Evolutionary conservation across 1,284 basidiomycete species (phyloP), one percentile per base, ranked within the genome.

Genomic region (Porogramme epimiltina): DNA sequence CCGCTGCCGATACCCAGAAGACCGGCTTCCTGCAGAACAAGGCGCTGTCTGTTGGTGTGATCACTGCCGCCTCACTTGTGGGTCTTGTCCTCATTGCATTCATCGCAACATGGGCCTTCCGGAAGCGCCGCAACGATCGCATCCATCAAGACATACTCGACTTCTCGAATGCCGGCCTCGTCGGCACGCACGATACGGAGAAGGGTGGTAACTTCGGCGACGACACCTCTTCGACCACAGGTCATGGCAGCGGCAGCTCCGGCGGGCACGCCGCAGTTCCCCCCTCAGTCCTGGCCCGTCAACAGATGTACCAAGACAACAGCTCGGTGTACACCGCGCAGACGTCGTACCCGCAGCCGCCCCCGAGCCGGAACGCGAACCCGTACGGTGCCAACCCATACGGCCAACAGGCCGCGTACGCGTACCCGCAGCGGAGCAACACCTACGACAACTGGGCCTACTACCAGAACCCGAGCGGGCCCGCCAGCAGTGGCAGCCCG

Each of bases 11-110:
- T 20, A 34, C 65, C 25, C 41, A 69, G 10, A 46, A 63, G 19
- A 66, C 71, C 19, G 64, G 74, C 19, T 89, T 89, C 70, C 63
- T 88, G 39, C 67, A 81, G 54, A 85, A 89, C 68, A 86, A 83
- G 66, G 72, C 78, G 13, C 71, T 84, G 20, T 78, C 79, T 28
- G 80, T 80, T 8, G 68, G 78, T 15, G 74, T 87, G 13, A 85
- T 89, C 56, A 70, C 73, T 20, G 54, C 84, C n/a, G 73, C 73
- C 16, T 82, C 79, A 11, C 54, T 88, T 36, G 60, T 80, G 36
- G 77, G 60, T 1, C 70, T 88, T 44, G 61, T 80, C 33, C 47
- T 83, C 43, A 50, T 84, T 52, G 62, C 82, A 53, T 49, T 71
- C 33, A 36, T 77, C 36, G 65, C 71, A 10, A 82, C 80, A 1